These are phyloP conservation scores for Pseudogymnoascus sp. DNA, from an alignment of 2,329 filamentous ascomycete species.

Conservation along the genomic window DNA sequence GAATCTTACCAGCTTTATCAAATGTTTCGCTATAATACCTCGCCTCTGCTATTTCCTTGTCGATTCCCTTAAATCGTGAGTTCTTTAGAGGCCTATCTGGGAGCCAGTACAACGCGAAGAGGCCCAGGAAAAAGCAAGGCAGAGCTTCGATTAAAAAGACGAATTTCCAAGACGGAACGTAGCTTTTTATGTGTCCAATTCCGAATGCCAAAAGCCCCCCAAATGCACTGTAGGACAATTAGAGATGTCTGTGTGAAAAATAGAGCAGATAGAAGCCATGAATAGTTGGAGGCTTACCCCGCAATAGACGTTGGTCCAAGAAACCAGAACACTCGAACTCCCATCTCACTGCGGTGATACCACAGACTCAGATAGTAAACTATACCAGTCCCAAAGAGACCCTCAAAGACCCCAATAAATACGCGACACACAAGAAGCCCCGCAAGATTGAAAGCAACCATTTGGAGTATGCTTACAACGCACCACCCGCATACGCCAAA, in stretches of 20 bases:
- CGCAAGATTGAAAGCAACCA: constrained; percentile 15
- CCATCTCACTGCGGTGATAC: constrained; percentile 19
- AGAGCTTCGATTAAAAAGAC: constrained; percentile 45
- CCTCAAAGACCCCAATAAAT: constrained; percentile 18
- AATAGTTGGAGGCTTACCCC: constrained; percentile 11
- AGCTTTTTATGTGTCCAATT: constrained; percentile 52
- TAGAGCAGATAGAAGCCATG: neutral
- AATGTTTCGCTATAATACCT: constrained; percentile 16
- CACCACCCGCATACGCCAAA: constrained; percentile 18
- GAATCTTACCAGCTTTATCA: constrained; percentile 16
- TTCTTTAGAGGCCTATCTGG: constrained; percentile 16
- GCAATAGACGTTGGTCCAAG: constrained; percentile 18
- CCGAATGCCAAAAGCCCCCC: constrained; percentile 51
- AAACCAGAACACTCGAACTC: constrained; percentile 19
- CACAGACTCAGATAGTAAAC: constrained; percentile 19
- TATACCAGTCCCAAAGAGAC: constrained; percentile 17
- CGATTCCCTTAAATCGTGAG: constrained; percentile 15
- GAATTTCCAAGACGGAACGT: constrained; percentile 56
- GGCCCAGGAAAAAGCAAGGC: constrained; percentile 16
- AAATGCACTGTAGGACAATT: constrained; percentile 39
- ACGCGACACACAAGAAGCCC: constrained; percentile 17
- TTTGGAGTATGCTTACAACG: constrained; percentile 16
- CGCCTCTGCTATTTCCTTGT: constrained; percentile 17
- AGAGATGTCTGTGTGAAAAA: too few species aligned
- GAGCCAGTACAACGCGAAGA: constrained; percentile 19